A percentile compares a stretch with the other conserved stretches of the same genome.
Conservation (phyloP, 1,139 yeast species). For the Hanseniaspora gamundiae region DNA sequence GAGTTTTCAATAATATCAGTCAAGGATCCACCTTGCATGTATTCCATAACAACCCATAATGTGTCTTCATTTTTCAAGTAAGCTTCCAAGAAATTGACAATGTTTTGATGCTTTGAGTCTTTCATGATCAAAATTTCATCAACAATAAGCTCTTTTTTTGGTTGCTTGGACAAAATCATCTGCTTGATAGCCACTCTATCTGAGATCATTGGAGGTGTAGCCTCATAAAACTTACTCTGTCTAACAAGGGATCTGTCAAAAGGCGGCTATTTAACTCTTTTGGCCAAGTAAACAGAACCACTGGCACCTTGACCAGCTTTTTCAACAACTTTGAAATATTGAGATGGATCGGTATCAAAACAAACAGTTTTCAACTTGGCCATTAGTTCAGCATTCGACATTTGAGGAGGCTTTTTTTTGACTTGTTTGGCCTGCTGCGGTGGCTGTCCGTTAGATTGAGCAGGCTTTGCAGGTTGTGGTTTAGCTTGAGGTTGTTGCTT, state of each 20-base stretch:
- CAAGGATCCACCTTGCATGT: slow-evolving; percentile 81
- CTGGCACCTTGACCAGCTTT: slow-evolving; percentile 99
- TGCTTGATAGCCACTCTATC: slow-evolving; percentile 79
- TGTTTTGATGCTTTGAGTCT: slow-evolving; percentile 81
- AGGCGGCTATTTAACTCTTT: slow-evolving; percentile 35
- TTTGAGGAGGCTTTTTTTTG: slow-evolving; percentile 48
- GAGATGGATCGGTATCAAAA: slow-evolving; percentile 69
- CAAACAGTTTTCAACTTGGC: slow-evolving; percentile 78
- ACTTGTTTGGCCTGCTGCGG: slow-evolving; percentile 10
- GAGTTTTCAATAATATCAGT: slow-evolving; percentile 82
- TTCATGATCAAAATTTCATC: slow-evolving; percentile 95
- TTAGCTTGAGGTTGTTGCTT: slow-evolving; percentile 14
- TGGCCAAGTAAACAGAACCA: slow-evolving; percentile 89
- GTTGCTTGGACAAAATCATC: slow-evolving; percentile 88
- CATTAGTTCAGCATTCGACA: slow-evolving; percentile 80
- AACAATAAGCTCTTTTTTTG: slow-evolving; percentile 85
- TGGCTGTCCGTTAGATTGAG: slow-evolving; percentile 5
- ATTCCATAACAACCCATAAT: slow-evolving; percentile 91
- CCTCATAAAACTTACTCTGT: slow-evolving; percentile 12
- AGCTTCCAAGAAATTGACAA: slow-evolving; percentile 87
- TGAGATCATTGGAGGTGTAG: slow-evolving; percentile 24
- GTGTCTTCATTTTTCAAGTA: slow-evolving; percentile 54
- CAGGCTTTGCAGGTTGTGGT: slow-evolving; percentile 9
- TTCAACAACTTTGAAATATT: slow-evolving; percentile 74
- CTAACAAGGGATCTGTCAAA: slow-evolving; percentile 13